phyloP scores from a whole-genome alignment of 371 early-diverging fungal species.

The Umbelopsis sp. region DNA sequence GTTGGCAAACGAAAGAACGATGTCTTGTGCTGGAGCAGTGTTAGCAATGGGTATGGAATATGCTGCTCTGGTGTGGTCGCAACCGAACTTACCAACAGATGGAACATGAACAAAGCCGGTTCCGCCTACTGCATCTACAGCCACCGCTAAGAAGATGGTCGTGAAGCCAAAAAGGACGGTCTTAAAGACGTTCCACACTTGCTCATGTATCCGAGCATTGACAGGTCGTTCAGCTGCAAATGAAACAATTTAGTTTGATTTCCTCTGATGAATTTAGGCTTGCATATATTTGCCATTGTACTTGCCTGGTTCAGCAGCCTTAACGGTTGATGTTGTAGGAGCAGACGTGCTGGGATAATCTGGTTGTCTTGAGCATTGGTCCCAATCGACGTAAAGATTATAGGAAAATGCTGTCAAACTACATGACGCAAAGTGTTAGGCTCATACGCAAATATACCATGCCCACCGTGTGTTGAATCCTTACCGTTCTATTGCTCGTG shows the following conservation, averaged over 20 bases:
- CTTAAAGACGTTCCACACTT: slow-evolving; percentile 44
- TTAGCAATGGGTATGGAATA: background rate
- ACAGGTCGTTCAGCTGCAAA: background rate
- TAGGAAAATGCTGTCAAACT: slow-evolving; percentile 40
- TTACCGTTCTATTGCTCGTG: background rate
- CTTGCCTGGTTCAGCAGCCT: background rate
- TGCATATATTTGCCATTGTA: background rate
- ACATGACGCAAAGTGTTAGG: background rate
- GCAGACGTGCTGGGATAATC: slow-evolving; percentile 8
- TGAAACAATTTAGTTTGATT: no score
- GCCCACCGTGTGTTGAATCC: slow-evolving; percentile 17
- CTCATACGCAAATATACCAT: background rate
- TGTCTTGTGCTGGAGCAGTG: slow-evolving; percentile 35
- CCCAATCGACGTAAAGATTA: slow-evolving; percentile 45
- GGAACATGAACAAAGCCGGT: slow-evolving; percentile 31
- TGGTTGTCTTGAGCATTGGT: slow-evolving; percentile 30
- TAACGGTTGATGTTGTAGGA: background rate
- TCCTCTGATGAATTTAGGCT: no score
- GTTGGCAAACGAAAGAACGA: slow-evolving; percentile 41
- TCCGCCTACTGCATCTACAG: slow-evolving; percentile 43
- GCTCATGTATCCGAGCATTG: slow-evolving; percentile 17
- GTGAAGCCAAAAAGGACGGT: slow-evolving; percentile 48
- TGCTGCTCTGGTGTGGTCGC: no score
- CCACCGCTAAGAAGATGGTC: slow-evolving; percentile 42
- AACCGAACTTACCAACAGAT: slow-evolving; percentile 28